Evolutionary conservation across 2,329 filamentous ascomycete genomes (phyloP), one percentile per base, ranked within the genome.

Genomic region (Cephalotrichum gorgonifer): DNA sequence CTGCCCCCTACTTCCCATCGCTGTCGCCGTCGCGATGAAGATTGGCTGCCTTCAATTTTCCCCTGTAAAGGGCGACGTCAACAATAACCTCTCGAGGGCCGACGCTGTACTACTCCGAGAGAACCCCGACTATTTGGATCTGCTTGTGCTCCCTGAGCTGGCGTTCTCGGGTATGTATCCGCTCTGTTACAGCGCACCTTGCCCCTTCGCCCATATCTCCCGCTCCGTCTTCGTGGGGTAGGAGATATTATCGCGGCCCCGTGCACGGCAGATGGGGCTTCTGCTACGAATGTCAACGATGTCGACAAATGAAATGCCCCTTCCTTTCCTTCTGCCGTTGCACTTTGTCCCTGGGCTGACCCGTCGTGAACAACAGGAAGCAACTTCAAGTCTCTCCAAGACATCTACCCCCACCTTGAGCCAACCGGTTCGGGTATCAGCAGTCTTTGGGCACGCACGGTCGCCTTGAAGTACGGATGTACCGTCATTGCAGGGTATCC

Each of bases 31-130:
- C 33, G 33, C 6, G 12, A 84, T 84, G 83, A 79, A 75, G 57
- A 78, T 87, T 28, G 85, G 71, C 0, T 85, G 81, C 51, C 66
- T 88, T 9, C 84, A 91, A 61, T 88, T 89, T 54, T 76, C 79
- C 39, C 83, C 85, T 7, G 72, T 81, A 57, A 74, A 90, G 35
- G 86, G 83, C 44, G 76, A 85, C 47, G 66, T 87, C 23, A 67
- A 85, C 56, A 77, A 83, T 52, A 91, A 91, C 54, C 71, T 90
- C 39, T 76, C 75, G 53, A 74, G 74, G 15, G 86, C 85, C 51
- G 79, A 87, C 27, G 62, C 68, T 1, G 69, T 86, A 38, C 68
- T 87, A 15, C 69, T 64, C 44, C 68, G 63, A 47, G 69, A 74
- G 5, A 63, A 67, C 26, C 63, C 69, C 2, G 59, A 70, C 11